These are phyloP conservation scores for Oryza brachyantha DNA, from an alignment of 176 grass and related monocot genomes.

Conservation along the genomic window DNA sequence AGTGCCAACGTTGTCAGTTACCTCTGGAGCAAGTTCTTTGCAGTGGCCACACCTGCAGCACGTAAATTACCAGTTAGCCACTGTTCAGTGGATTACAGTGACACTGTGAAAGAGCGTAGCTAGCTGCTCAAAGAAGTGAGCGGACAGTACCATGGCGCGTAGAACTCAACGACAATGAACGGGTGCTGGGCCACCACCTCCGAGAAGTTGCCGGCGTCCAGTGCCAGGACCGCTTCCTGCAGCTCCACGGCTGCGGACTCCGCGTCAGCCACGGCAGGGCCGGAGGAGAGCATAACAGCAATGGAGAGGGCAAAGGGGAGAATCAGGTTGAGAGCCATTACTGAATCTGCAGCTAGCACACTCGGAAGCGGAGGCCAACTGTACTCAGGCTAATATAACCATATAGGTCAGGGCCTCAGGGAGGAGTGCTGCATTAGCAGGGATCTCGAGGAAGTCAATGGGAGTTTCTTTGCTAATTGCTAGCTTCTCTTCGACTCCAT, in stretches of 20 bases:
- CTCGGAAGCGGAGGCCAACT: background rate
- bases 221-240: constrained; percentile 44
- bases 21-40: constrained; percentile 77
- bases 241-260: background rate
- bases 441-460: constrained; percentile 55
- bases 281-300: constrained; percentile 29
- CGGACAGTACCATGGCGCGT: constrained; percentile 67
- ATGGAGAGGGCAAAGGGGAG: constrained; percentile 33
- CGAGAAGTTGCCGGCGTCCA: constrained; percentile 62
- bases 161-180: constrained; percentile 89
- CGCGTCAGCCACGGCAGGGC: background rate
- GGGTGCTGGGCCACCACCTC: constrained; percentile 63
- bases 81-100: background rate
- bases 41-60: constrained; percentile 79
- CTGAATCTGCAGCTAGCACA: constrained; percentile 31
- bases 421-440: constrained; percentile 26
- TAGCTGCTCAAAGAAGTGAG: background rate
- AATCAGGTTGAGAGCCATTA: constrained; percentile 48
- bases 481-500: constrained; percentile 48
- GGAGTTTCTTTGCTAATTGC: constrained; percentile 30
- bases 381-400: constrained; percentile 20
- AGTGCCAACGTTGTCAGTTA: constrained; percentile 31
- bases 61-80: constrained; percentile 17
- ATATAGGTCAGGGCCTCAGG: background rate
- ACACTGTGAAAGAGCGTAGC: background rate